Evolutionary conservation across 805 yeast species (phyloP).

Genomic region (Wickerhamomyces silvicola): DNA sequence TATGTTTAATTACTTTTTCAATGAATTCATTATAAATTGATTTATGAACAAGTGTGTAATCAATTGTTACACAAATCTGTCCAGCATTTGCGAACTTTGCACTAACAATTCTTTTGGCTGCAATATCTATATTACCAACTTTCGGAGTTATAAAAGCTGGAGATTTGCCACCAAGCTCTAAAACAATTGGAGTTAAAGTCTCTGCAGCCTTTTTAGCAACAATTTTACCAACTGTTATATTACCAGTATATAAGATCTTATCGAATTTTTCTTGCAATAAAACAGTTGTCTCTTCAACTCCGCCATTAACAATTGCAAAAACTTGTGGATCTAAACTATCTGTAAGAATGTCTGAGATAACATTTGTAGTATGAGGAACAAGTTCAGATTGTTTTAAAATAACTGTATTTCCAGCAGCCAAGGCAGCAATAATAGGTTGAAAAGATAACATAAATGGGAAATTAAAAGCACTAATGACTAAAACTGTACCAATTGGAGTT

Average conservation of each 20-base stretch:
- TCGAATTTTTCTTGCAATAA: slow-evolving; percentile 63
- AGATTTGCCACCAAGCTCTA: slow-evolving; percentile 91
- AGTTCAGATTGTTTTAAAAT: slow-evolving; percentile 46
- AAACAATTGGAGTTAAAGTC: slow-evolving; percentile 67
- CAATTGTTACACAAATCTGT: slow-evolving; percentile 88
- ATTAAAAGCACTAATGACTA: slow-evolving; percentile 76
- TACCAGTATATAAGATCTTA: slow-evolving; percentile 84
- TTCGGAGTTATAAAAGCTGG: slow-evolving; percentile 66
- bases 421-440: slow-evolving; percentile 67
- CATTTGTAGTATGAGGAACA: slow-evolving; percentile 52
- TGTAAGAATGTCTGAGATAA: slow-evolving; percentile 50
- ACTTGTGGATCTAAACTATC: slow-evolving; percentile 49
- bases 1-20: slow-evolving; percentile 32
- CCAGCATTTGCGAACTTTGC: slow-evolving; percentile 79
- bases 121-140: slow-evolving; percentile 36
- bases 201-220: slow-evolving; percentile 81
- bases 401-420: slow-evolving; percentile 82
- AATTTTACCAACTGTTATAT: slow-evolving; percentile 65
- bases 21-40: slow-evolving; percentile 48
- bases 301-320: slow-evolving; percentile 67
- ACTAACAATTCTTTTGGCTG: slow-evolving; percentile 65
- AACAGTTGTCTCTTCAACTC: slow-evolving; percentile 50
- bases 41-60: slow-evolving; percentile 68
- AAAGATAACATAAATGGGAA: slow-evolving; percentile 65
- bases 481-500: slow-evolving; percentile 56